Evolutionary conservation across 2,329 filamentous ascomycete species (phyloP).

Genomic region (Pseudovirgaria hyperparasitica): DNA sequence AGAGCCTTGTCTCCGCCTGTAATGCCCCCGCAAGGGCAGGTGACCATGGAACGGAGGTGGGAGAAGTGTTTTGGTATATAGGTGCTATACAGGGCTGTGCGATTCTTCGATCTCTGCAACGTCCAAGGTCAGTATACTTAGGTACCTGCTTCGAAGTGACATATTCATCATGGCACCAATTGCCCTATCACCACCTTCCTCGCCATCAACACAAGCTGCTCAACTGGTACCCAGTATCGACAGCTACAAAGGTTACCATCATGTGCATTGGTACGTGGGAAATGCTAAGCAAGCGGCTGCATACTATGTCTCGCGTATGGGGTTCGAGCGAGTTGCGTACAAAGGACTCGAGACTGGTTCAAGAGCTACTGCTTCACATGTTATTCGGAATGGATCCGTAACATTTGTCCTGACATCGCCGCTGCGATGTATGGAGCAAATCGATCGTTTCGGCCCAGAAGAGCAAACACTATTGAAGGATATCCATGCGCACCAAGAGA

Average conservation of each 20-base stretch:
- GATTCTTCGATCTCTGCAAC: too few relatives aligned
- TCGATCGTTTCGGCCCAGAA: slow-evolving; percentile 25
- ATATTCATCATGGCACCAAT: slow-evolving; percentile 27
- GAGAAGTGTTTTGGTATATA: too few relatives aligned
- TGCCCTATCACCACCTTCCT: slow-evolving; percentile 14
- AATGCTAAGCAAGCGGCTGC: slow-evolving; percentile 91
- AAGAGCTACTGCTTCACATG: slow-evolving; percentile 69
- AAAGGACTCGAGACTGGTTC: slow-evolving; percentile 79
- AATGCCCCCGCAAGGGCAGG: too few relatives aligned
- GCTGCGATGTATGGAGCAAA: slow-evolving; percentile 39
- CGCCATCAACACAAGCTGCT: slow-evolving; percentile 9
- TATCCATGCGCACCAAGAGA: slow-evolving; percentile 71
- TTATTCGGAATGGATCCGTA: slow-evolving; percentile 63
- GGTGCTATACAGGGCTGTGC: too few relatives aligned
- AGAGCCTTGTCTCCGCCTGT: too few relatives aligned
- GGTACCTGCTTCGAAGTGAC: too few relatives aligned
- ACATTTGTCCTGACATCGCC: slow-evolving; percentile 79
- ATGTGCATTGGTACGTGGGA: slow-evolving; percentile 91
- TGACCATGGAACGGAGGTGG: too few relatives aligned
- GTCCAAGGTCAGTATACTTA: too few relatives aligned
- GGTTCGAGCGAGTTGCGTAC: slow-evolving; percentile 73
- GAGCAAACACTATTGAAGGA: slow-evolving; percentile 57
- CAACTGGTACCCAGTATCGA: slow-evolving; percentile 25
- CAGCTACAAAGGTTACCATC: slow-evolving; percentile 73
- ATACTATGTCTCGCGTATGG: slow-evolving; percentile 80